Evolutionary conservation across 116 monocot genomes (phyloP), one percentile per base, ranked within the genome.

Genomic region (Phalaenopsis hybrid): DNA sequence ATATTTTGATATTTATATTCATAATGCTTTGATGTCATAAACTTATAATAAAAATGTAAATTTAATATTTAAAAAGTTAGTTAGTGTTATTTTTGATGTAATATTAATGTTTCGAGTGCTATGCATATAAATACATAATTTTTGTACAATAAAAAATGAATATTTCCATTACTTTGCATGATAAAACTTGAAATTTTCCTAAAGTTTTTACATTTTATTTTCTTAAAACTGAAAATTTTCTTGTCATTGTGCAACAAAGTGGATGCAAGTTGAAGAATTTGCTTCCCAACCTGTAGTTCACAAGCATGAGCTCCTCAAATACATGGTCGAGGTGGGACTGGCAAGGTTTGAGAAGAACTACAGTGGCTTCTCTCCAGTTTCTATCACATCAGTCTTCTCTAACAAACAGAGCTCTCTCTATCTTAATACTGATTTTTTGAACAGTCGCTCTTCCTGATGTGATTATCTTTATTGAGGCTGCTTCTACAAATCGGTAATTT

Each of bases 351-450:
- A 83, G 45, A 79, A 74, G 23, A 28, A 28, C n/a, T 83, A 79
- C 58, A 79, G 13, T 45, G 83, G 83, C 68, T 79, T 83, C 79
- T 79, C 83, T 17, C 74, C 79, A 4, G 44, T 79, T 57, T 28
- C 79, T 20, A 83, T 83, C 70, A 79, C 70, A 58, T 83, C 83
- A 57, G 79, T 79, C 3, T 79, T 83, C 72, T 69, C 83, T 5
- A 63, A 83, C 41, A 74, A 58, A 44, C 79, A 74, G 65, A 83
- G 83, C 83, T 83, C 73, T 79, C 25, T 83, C 12, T 83, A 83
- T 78, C 74, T 79, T 44, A 79, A 59, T 21, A 23, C 57, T 43
- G 20, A 79, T 76, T 46, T 46, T 16, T 76, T 82, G 59, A 74
- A 76, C 61, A 25, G 12, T 20, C 21, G 48, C 45, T 75, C 75